These are phyloP conservation scores for Aureobasidium sp. DNA, from an alignment of 2,329 filamentous ascomycete species.

Conservation along the genomic window DNA sequence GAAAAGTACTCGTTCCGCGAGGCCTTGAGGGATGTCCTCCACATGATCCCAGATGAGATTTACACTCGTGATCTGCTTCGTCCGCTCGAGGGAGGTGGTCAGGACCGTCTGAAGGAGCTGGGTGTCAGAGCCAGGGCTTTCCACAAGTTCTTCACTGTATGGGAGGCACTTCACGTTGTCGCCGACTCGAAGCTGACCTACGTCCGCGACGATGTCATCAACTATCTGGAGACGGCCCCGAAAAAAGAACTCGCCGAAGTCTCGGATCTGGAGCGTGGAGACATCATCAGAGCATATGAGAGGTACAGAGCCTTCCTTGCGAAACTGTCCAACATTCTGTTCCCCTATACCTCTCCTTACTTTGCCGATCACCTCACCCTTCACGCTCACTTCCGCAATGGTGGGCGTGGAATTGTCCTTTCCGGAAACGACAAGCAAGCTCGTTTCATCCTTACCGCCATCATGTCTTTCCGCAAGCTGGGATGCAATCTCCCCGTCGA, in stretches of 20 bases:
- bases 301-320: slow-evolving; percentile 36
- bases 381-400: slow-evolving; percentile 36
- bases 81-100: slow-evolving; percentile 34
- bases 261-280: slow-evolving; percentile 22
- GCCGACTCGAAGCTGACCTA: slow-evolving; percentile 30
- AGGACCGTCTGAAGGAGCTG: slow-evolving; percentile 34
- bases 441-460: slow-evolving; percentile 38
- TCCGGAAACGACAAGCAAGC: slow-evolving; percentile 41
- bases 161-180: slow-evolving; percentile 33
- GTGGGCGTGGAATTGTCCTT: slow-evolving; percentile 39
- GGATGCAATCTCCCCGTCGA: slow-evolving; percentile 36
- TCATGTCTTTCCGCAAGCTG: slow-evolving; percentile 33
- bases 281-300: slow-evolving; percentile 38
- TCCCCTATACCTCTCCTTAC: slow-evolving; percentile 37
- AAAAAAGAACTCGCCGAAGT: slow-evolving; percentile 19
- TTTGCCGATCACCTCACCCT: slow-evolving; percentile 41
- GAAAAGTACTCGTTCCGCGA: slow-evolving; percentile 6
- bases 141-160: slow-evolving; percentile 35
- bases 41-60: slow-evolving; percentile 29
- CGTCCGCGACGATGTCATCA: slow-evolving; percentile 37
- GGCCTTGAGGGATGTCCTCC: slow-evolving; percentile 20
- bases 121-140: slow-evolving; percentile 36
- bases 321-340: slow-evolving; percentile 34
- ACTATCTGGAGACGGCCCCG: slow-evolving; percentile 28
- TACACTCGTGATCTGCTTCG: slow-evolving; percentile 32